Evolutionary conservation across 2,329 filamentous ascomycete species (phyloP).

Genomic region (Mycosphaerelloides madeirae): DNA sequence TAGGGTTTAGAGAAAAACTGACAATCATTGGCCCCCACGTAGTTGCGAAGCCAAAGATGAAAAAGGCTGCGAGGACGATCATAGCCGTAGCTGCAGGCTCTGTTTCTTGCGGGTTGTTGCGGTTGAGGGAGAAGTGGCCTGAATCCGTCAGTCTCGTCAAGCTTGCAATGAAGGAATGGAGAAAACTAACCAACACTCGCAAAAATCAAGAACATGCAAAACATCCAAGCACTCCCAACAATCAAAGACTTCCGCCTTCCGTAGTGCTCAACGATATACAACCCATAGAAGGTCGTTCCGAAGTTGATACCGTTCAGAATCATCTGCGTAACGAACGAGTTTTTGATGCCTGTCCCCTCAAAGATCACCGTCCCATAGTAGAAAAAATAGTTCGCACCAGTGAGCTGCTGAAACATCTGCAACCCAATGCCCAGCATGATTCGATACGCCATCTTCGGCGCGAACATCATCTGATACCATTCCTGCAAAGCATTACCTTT

Average conservation of each 20-base stretch:
- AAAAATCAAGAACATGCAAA: slow-evolving; percentile 55
- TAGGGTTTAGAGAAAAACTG: too few relatives aligned
- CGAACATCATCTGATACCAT: slow-evolving; percentile 55
- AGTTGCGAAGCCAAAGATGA: slow-evolving; percentile 61
- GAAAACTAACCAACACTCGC: slow-evolving; percentile 17
- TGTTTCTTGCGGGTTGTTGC: slow-evolving; percentile 31
- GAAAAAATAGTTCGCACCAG: slow-evolving; percentile 60
- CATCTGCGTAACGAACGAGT: slow-evolving; percentile 41
- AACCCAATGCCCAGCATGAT: slow-evolving; percentile 58
- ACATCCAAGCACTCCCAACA: slow-evolving; percentile 36
- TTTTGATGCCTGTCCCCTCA: slow-evolving; percentile 30
- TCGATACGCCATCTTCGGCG: slow-evolving; percentile 62
- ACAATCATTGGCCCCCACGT: slow-evolving; percentile 68
- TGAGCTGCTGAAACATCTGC: slow-evolving; percentile 60
- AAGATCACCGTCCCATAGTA: slow-evolving; percentile 41
- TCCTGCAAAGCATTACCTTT: slow-evolving; percentile 44
- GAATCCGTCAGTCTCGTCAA: slow-evolving; percentile 19
- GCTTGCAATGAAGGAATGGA: too few relatives aligned
- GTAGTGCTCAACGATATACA: slow-evolving; percentile 45
- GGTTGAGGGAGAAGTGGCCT: slow-evolving; percentile 41
- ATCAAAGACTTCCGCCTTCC: slow-evolving; percentile 44
- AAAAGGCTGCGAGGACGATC: slow-evolving; percentile 64
- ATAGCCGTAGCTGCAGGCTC: slow-evolving; percentile 53
- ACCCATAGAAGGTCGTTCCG: slow-evolving; percentile 40
- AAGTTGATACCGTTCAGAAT: slow-evolving; percentile 46